These are phyloP conservation scores for Golubevia sp. DNA, from an alignment of 1,284 basidiomycete species.

Conservation along the genomic window DNA sequence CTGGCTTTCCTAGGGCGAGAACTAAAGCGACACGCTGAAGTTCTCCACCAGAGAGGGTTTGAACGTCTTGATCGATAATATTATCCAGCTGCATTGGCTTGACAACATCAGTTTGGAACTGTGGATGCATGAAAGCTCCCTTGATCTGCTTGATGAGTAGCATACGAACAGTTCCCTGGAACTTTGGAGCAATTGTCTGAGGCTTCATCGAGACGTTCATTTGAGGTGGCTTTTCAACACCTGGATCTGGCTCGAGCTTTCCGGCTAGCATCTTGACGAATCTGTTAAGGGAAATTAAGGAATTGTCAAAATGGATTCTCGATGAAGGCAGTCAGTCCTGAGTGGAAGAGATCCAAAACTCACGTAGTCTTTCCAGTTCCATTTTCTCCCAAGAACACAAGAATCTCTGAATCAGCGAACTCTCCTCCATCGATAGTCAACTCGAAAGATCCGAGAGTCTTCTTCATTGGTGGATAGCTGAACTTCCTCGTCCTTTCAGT, in stretches of 20 bases:
- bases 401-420: slow-evolving; percentile 58
- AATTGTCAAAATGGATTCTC: too few relatives aligned
- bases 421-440: slow-evolving; percentile 55
- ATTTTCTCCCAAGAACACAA: slow-evolving; percentile 61
- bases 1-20: slow-evolving; percentile 57
- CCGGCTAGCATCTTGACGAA: slow-evolving; percentile 62
- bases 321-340: too few relatives aligned
- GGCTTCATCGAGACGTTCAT: slow-evolving; percentile 60
- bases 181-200: slow-evolving; percentile 61
- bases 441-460: slow-evolving; percentile 55
- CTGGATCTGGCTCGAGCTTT: slow-evolving; percentile 54
- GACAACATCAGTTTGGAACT: slow-evolving; percentile 62
- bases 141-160: slow-evolving; percentile 61
- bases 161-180: slow-evolving; percentile 60
- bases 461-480: slow-evolving; percentile 55
- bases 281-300: too few relatives aligned
- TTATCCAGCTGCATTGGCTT: slow-evolving; percentile 59
- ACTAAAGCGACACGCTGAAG: slow-evolving; percentile 59
- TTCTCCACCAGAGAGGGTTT: slow-evolving; percentile 59
- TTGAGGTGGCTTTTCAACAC: slow-evolving; percentile 49
- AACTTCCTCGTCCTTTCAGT: slow-evolving; percentile 42
- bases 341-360: too few relatives aligned
- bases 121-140: slow-evolving; percentile 58
- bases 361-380: slow-evolving; percentile 61
- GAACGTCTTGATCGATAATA: slow-evolving; percentile 60